Evolutionary conservation across 108 stramenopile species (phyloP).

Genomic region (Aureococcus anophagefferens): DNA sequence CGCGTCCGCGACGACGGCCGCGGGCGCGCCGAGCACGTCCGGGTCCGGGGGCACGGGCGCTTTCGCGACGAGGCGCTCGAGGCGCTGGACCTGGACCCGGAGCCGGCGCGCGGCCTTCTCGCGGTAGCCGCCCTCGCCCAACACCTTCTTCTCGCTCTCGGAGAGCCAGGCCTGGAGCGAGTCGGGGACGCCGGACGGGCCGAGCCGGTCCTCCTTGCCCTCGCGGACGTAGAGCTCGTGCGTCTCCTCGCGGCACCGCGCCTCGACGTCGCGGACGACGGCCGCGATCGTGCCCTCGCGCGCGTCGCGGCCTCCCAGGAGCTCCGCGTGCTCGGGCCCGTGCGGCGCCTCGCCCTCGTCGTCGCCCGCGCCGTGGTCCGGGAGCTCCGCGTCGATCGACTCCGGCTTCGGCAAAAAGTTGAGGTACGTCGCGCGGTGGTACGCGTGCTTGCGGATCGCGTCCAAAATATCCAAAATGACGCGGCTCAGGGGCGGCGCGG

Average conservation of each 20-base stretch:
- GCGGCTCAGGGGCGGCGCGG: no score
- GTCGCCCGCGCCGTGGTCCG: background rate
- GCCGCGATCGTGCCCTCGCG: conserved; percentile 2
- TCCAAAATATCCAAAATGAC: background rate
- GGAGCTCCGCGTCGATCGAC: background rate
- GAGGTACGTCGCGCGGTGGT: conserved; percentile 26
- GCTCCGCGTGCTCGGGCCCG: background rate
- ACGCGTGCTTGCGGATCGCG: conserved; percentile 19
- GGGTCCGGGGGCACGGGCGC: conserved; percentile 25
- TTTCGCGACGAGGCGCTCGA: conserved; percentile 36
- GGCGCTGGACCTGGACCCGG: conserved; percentile 20
- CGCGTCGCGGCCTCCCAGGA: no score
- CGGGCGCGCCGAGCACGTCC: conserved; percentile 19
- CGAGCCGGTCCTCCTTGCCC: conserved; percentile 28
- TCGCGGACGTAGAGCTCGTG: conserved; percentile 34
- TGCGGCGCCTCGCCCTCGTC: background rate
- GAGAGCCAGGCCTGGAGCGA: conserved; percentile 33
- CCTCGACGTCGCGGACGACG: conserved; percentile 6
- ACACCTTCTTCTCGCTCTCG: conserved; percentile 21
- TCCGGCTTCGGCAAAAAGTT: conserved; percentile 22
- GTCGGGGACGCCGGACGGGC: conserved; percentile 36
- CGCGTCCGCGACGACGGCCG: conserved; percentile 13
- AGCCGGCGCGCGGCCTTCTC: conserved; percentile 19
- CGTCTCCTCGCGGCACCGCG: conserved; percentile 32
- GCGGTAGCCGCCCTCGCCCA: conserved; percentile 25